Evolutionary conservation across 139 green algal species (phyloP), one percentile per base, ranked within the genome.

Genomic region (Coccomyxa sp.): DNA sequence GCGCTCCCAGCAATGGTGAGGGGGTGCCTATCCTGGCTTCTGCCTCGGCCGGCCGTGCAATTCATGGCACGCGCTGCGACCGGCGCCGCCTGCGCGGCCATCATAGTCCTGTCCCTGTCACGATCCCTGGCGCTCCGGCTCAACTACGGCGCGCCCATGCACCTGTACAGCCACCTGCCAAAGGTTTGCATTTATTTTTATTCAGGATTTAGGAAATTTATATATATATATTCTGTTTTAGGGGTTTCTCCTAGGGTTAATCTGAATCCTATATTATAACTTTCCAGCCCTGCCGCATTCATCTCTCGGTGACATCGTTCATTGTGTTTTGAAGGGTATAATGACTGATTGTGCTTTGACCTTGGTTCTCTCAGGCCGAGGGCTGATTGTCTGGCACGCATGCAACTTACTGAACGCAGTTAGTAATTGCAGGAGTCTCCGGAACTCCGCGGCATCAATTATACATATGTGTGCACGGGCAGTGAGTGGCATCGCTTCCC

Each of bases 401-500:
- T 51, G 38, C 38, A 51, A 3, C 7, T 51, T 7, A 51, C 38
- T 51, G 38, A 51, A 51, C 3, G 38, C 38, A 51, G 28, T 77
- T 71, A 18, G 51, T 16, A 28, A 23, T 0, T 74, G 81, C 74
- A 80, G 81, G 30, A 80, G 25, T 15, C 16, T 58, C 30, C 25
- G 31, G 30, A 27, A 59, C 32, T 63, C 9, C 31, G 13, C 14
- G 32, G 32, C 16, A 31, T 0, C 30, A 60, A 60, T 32, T n/a
- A 27, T 0, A 60, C 30, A 58, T 63, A 80, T 25, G 91, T 97
- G 58, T 97, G 94, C 83, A 76, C 93, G 25, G 94, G 93, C 13
- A 87, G 79, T 38, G 94, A 97, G 84, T 97, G 94, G 94, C 85
- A 97, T 78, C 89, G 94, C 80, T 97, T 93, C 86, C 94, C 94